phyloP scores from a whole-genome alignment of 345 rosid genomes.

The Gossypium turneri region DNA sequence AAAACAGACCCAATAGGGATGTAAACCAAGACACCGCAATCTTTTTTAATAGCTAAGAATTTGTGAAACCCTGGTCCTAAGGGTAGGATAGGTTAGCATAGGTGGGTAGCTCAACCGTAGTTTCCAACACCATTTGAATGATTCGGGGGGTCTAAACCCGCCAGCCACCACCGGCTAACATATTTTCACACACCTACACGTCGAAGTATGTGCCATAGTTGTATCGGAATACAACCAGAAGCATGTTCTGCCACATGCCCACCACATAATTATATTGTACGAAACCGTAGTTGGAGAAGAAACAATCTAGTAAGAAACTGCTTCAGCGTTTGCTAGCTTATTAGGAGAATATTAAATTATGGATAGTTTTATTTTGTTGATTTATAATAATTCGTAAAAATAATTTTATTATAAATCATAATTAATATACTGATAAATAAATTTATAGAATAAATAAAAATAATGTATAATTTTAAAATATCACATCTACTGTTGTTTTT shows the following conservation, averaged over 20 bases:
- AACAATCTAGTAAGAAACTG: background rate
- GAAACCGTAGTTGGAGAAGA: background rate
- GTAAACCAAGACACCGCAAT: background rate
- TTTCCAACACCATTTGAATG: background rate
- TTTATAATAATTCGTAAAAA: no score
- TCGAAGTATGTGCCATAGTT: background rate
- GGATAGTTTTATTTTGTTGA: no score
- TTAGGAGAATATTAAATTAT: no score
- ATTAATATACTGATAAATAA: no score
- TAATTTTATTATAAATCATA: no score
- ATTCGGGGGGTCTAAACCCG: conserved; percentile 17
- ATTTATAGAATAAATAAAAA: no score
- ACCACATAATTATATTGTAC: background rate
- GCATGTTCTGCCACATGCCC: conserved; percentile 13
- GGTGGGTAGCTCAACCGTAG: background rate
- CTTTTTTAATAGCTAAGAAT: background rate
- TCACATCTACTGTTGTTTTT: no score
- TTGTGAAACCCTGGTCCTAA: background rate
- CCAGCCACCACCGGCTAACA: conserved; percentile 9
- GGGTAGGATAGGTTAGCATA: conserved; percentile 11
- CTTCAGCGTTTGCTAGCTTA: no score
- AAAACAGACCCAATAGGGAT: background rate
- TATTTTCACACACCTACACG: background rate
- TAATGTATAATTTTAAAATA: no score
- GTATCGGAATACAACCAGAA: background rate